A percentile compares a stretch with the other conserved stretches of the same genome.
Conservation (phyloP, 2,329 filamentous ascomycete genomes). For the Claviceps pazoutovae region DNA sequence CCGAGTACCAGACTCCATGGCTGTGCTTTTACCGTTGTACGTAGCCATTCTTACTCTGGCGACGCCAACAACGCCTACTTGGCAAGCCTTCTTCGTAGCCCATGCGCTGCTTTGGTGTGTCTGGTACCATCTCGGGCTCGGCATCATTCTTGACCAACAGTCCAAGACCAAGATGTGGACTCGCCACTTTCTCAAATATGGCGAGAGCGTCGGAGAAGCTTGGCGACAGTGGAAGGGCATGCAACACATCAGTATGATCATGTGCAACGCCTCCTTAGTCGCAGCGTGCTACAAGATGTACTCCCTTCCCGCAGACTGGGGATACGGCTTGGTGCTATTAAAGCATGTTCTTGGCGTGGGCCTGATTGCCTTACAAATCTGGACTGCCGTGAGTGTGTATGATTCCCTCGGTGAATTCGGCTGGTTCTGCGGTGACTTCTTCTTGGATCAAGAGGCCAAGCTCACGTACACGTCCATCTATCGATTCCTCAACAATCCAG, state of each 20-base stretch:
- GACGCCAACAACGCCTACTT: constrained; percentile 63
- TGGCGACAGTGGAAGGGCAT: constrained; percentile 97
- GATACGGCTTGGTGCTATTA: constrained; percentile 69
- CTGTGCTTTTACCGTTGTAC: constrained; percentile 63
- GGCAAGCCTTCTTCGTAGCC: constrained; percentile 64
- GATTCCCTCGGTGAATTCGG: constrained; percentile 94
- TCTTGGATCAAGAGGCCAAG: constrained; percentile 80
- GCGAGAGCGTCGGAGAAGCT: constrained; percentile 77
- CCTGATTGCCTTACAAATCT: constrained; percentile 74
- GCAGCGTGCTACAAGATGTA: constrained; percentile 97
- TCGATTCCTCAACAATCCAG: constrained; percentile 93
- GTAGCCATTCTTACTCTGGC: constrained; percentile 58
- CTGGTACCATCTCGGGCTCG: constrained; percentile 85
- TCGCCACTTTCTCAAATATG: constrained; percentile 92
- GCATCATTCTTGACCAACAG: constrained; percentile 70
- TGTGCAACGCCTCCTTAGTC: constrained; percentile 80
- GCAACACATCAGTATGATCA: constrained; percentile 81
- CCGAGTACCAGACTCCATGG: constrained; percentile 70
- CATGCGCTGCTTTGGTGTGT: constrained; percentile 75
- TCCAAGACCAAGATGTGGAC: constrained; percentile 91
- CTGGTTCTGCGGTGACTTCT: constrained; percentile 99
- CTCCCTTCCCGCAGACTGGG: constrained; percentile 71
- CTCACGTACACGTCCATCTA: constrained; percentile 96
- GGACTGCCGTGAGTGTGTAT: constrained; percentile 88
- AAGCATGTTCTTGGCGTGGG: constrained; percentile 75